phyloP scores from a whole-genome alignment of 768 basidiomycete genomes.

The Myochromella boudieri region DNA sequence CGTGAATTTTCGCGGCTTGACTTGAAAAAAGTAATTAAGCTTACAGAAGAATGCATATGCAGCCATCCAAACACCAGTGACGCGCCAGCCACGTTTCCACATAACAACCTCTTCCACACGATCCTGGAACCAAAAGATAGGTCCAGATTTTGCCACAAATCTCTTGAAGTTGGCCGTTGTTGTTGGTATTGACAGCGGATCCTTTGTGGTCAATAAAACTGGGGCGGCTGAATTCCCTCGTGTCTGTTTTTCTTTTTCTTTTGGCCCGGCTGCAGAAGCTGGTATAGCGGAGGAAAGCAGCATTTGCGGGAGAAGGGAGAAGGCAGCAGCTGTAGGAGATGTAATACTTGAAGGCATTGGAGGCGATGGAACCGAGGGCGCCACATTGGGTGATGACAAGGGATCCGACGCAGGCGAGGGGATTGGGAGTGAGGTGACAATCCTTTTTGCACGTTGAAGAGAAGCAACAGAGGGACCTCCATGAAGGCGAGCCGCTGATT shows the following conservation, averaged over 20 bases:
- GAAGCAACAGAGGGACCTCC: slow-evolving; percentile 12
- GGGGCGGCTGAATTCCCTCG: slow-evolving; percentile 17
- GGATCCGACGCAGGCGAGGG: slow-evolving; percentile 9
- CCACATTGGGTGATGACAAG: slow-evolving; percentile 10
- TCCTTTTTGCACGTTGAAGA: slow-evolving; percentile 39
- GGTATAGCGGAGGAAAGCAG: slow-evolving; percentile 33
- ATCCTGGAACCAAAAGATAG: slow-evolving; percentile 90
- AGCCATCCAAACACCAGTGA: slow-evolving; percentile 74
- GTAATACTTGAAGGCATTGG: slow-evolving; percentile 13
- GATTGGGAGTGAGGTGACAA: slow-evolving; percentile 37
- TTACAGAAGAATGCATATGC: slow-evolving; percentile 78
- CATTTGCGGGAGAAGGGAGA: slow-evolving; percentile 36
- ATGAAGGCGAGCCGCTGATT: slow-evolving; percentile 40
- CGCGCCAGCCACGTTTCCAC: slow-evolving; percentile 77
- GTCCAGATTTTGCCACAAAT: slow-evolving; percentile 74
- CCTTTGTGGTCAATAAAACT: slow-evolving; percentile 55
- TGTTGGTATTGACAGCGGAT: slow-evolving; percentile 75
- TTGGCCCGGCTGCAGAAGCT: slow-evolving; percentile 9
- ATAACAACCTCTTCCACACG: slow-evolving; percentile 80
- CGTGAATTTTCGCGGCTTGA: not conserved
- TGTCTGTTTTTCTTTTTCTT: slow-evolving; percentile 21
- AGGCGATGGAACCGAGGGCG: slow-evolving; percentile 21
- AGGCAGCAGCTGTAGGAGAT: slow-evolving; percentile 25
- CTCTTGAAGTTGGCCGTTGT: slow-evolving; percentile 80
- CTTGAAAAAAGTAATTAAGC: slow-evolving; percentile 21